Conservation (phyloP, 805 yeast species). For the Candida gorgasii region DNA sequence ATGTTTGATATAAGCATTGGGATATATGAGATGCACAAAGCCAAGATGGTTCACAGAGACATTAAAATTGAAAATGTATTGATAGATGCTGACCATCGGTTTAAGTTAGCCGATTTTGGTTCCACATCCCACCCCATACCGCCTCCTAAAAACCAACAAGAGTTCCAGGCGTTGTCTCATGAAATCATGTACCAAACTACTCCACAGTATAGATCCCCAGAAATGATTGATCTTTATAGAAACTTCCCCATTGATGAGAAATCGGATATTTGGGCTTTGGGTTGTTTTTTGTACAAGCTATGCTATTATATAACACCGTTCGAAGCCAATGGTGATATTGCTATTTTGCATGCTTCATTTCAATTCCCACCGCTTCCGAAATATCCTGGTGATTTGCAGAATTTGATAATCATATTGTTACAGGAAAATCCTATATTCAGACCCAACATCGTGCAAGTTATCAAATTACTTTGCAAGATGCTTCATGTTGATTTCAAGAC, state of each 20-base stretch:
- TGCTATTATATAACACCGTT: conserved; percentile 95
- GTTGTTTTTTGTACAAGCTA: conserved; percentile 84
- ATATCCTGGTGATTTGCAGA: conserved; percentile 70
- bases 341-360: conserved; percentile 81
- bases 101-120: conserved; percentile 92
- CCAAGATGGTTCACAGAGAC: conserved; percentile 84
- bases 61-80: conserved; percentile 93
- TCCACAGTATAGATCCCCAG: conserved; percentile 94
- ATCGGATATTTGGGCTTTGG: conserved; percentile 96
- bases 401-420: conserved; percentile 73
- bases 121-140: conserved; percentile 69
- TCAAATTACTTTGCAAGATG: conserved; percentile 61
- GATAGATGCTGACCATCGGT: conserved; percentile 66
- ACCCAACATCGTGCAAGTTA: conserved; percentile 85
- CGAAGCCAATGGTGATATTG: conserved; percentile 83
- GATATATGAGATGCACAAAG: conserved; percentile 79
- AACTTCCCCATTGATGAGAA: conserved; percentile 87
- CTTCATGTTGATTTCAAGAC: conserved; percentile 34
- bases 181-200: conserved; percentile 91
- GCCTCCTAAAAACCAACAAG: conserved; percentile 74
- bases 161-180: conserved; percentile 73
- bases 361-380: conserved; percentile 71
- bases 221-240: conserved; percentile 87
- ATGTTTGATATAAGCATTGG: conserved; percentile 82
- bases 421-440: conserved; percentile 80